Conservation (phyloP, 148 eudicot genomes). For the Polygonum maritimum region DNA sequence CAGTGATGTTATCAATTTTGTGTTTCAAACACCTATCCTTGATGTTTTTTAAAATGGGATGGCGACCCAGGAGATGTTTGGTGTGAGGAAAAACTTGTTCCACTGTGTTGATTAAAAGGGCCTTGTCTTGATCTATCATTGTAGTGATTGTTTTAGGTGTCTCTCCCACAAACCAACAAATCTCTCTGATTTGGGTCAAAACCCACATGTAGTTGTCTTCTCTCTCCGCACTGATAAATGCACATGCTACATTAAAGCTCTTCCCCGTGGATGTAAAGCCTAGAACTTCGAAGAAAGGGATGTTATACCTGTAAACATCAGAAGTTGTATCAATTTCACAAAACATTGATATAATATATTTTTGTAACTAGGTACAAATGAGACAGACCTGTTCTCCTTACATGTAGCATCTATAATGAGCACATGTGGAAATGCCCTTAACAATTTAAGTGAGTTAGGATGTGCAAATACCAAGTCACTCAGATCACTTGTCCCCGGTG, state of each 20-base stretch:
- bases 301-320: neutral
- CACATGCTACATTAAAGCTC: neutral
- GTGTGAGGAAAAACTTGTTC: neutral
- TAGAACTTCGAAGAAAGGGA: neutral
- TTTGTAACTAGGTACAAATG: neutral
- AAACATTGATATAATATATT: neutral
- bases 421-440: neutral
- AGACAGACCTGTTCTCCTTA: neutral
- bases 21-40: neutral
- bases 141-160: neutral
- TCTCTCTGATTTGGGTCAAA: neutral
- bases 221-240: neutral
- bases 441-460: neutral
- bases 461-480: neutral
- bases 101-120: neutral
- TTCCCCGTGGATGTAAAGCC: neutral
- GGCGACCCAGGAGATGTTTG: neutral
- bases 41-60: neutral
- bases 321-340: neutral
- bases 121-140: neutral
- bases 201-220: neutral
- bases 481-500: neutral
- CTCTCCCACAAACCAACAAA: neutral
- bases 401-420: neutral
- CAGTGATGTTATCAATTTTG: neutral